phyloP scores from a whole-genome alignment of 345 rosid genomes.

The Lumnitzera littorea region DNA sequence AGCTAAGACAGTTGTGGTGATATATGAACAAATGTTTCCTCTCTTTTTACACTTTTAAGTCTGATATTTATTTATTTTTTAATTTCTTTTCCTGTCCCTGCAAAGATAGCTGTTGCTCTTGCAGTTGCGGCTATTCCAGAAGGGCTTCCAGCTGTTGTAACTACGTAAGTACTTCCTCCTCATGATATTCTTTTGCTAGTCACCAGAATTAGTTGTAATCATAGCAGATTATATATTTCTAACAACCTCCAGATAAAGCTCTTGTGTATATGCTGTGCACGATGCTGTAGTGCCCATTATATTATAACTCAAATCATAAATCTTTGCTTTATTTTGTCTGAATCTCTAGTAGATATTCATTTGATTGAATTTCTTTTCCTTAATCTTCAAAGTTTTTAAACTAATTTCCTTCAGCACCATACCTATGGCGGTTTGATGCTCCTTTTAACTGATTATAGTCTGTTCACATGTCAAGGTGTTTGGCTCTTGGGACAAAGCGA shows the following conservation, averaged over 20 bases:
- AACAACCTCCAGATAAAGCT: too few species aligned
- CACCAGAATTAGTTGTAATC: too few species aligned
- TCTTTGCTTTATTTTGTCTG: too few species aligned
- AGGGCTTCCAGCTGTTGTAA: slow-evolving; percentile 99
- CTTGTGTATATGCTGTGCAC: too few species aligned
- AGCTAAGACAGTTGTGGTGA: too few species aligned
- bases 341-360: too few species aligned
- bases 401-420: background rate
- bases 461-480: slow-evolving; percentile 42
- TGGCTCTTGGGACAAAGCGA: slow-evolving; percentile 98
- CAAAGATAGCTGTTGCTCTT: slow-evolving; percentile 98
- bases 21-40: too few species aligned
- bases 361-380: too few species aligned
- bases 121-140: slow-evolving; percentile 99
- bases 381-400: too few species aligned
- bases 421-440: background rate
- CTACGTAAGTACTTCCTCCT: slow-evolving; percentile 63
- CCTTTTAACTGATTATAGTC: background rate
- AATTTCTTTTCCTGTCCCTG: slow-evolving; percentile 20
- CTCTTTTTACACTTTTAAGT: background rate
- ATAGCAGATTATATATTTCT: too few species aligned
- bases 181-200: background rate
- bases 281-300: too few species aligned
- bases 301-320: too few species aligned
- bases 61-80: background rate